These are phyloP conservation scores for Gloeophyllum trabeum DNA, from an alignment of 768 basidiomycete species.

Conservation along the genomic window DNA sequence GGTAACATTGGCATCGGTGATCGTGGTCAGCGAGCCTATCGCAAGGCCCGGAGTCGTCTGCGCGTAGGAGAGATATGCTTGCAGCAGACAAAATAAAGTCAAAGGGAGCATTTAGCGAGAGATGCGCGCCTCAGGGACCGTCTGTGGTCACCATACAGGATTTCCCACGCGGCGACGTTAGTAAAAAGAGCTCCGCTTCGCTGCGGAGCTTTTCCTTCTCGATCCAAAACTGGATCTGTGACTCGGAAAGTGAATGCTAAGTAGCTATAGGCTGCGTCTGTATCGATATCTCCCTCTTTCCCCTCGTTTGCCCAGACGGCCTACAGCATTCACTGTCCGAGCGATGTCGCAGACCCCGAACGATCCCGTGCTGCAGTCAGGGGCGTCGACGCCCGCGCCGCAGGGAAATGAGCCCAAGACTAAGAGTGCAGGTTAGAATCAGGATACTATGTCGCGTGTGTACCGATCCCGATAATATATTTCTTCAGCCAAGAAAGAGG, in stretches of 20 bases:
- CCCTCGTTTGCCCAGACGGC: background rate
- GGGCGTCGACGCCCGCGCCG: background rate
- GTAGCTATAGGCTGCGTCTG: background rate
- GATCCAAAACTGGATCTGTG: too few species aligned
- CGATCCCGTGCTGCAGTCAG: background rate
- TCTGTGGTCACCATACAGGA: too few species aligned
- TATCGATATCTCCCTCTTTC: background rate
- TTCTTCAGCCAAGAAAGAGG: conserved; percentile 68
- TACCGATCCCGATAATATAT: too few species aligned
- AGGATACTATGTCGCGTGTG: background rate
- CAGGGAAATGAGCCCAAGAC: background rate
- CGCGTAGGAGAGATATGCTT: background rate
- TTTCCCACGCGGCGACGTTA: too few species aligned
- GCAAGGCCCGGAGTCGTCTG: background rate
- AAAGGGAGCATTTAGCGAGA: background rate
- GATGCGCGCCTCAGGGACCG: too few species aligned
- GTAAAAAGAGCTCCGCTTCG: too few species aligned
- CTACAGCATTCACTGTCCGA: background rate
- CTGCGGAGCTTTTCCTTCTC: too few species aligned
- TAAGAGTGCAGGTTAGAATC: background rate
- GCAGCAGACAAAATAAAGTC: background rate
- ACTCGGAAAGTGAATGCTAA: background rate
- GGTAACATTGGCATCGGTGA: conserved; percentile 2
- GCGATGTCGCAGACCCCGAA: background rate
- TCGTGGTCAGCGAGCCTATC: background rate